Base-by-base conservation (phyloP, 2,329 filamentous ascomycete species). In the Diaporthe helianthi region DNA sequence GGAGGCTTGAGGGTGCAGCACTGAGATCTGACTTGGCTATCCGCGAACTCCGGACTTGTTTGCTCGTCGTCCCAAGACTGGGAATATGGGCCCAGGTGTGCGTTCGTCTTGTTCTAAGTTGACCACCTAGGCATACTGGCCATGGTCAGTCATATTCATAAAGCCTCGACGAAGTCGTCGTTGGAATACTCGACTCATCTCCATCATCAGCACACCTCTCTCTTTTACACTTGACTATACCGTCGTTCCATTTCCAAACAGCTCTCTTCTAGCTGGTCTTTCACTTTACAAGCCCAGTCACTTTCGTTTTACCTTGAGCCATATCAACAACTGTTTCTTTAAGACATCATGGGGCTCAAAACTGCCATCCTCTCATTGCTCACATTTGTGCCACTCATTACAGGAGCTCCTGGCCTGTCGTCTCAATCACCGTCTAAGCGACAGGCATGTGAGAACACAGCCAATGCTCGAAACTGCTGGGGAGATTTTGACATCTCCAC, bases 401-500 rank as follows among this genome's bases (percentile, higher is more conserved):
- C 54, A 36, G 55, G 55, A 24, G 65, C 64, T 29, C 69, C 69
- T 15, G 15, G 65, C 10, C 33, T 33, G 10, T 65, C 64, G 24
- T 51, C 65, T 22, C 47, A n/a, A 6, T 44, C 38, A 0, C 15
- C 38, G 19, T 68, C 58, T 10, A 70, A 70, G 44, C 29, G 69
- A 47, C 44, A 47, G 44, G 44, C 3, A 47, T 51, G 24, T 22
- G 76, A 74, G 24, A 77, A 77, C 51, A 75, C 75, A 6, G 70
- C 76, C 13, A 71, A 73, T 12, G 74, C 76, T 33, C 72, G 76
- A n/a, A 72, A 61, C 15, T 72, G 76, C 54, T 79, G 81, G 82
- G 82, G 81, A 53, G 78, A 82, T 55, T 83, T 79, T 66, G 79
- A 79, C 46, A 76, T 82, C 44, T 76, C 79, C 38, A 81, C 79